Evolutionary conservation across 2,329 filamentous ascomycete genomes (phyloP).

Genomic region (Penicillium sp.): DNA sequence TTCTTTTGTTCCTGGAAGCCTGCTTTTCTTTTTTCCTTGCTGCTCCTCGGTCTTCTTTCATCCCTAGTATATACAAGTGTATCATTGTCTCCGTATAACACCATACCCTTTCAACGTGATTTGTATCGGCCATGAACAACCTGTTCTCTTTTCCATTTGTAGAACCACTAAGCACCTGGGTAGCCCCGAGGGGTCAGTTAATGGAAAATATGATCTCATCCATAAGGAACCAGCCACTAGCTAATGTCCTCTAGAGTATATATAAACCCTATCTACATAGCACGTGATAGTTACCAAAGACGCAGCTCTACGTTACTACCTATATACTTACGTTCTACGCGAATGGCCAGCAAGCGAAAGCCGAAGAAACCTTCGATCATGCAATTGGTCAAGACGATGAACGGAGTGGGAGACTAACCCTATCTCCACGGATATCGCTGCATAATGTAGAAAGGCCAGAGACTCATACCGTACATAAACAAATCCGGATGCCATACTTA

Average conservation of each 20-base stretch:
- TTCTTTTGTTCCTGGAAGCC: conserved; percentile 15
- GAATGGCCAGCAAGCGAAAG: conserved; percentile 4
- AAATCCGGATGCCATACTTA: conserved; percentile 19
- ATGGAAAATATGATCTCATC: not conserved
- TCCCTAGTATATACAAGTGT: conserved; percentile 25
- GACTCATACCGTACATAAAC: conserved; percentile 22
- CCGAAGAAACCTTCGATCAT: conserved; percentile 26
- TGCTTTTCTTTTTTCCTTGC: conserved; percentile 2
- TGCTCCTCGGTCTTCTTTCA: conserved; percentile 11
- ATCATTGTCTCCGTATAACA: conserved; percentile 20
- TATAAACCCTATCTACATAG: not conserved
- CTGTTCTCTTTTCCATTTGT: not conserved
- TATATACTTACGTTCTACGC: not conserved
- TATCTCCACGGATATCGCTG: conserved; percentile 30
- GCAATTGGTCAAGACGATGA: conserved; percentile 27
- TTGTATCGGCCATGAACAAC: conserved; percentile 4
- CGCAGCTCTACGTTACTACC: not conserved
- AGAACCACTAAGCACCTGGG: not conserved
- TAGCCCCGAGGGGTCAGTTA: not conserved
- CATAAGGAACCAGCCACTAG: not conserved
- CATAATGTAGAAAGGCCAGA: conserved; percentile 25
- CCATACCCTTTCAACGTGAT: conserved; percentile 18
- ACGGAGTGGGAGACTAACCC: conserved; percentile 22
- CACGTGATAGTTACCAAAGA: no score
- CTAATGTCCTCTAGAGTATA: not conserved